A percentile compares a stretch with the other conserved stretches of the same genome.
phyloP scores from a whole-genome alignment of 2,329 filamentous ascomycete species.

The Colletotrichum gigasporum region DNA sequence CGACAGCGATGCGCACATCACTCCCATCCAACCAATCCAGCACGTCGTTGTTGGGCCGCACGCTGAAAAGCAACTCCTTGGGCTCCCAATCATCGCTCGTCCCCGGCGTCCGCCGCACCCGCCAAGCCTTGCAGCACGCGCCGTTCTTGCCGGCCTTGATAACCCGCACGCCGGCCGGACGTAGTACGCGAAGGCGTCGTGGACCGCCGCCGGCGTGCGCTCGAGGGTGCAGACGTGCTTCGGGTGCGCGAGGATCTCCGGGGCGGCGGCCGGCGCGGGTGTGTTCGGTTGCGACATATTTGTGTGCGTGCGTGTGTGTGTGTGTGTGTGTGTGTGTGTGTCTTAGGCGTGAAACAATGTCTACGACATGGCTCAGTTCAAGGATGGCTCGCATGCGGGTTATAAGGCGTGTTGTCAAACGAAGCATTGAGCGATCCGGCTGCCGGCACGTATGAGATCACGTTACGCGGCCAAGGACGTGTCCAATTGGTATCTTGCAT shows the following conservation, averaged over 20 bases:
- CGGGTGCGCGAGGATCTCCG: constrained; percentile 39
- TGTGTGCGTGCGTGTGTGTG: too few species aligned
- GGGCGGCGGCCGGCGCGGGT: constrained; percentile 19
- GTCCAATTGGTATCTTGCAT: too few species aligned
- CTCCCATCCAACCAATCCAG: constrained; percentile 45
- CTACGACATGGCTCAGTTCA: too few species aligned
- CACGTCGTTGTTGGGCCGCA: constrained; percentile 34
- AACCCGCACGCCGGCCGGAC: constrained; percentile 18
- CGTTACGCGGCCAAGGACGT: too few species aligned
- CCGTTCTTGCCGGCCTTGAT: constrained; percentile 15
- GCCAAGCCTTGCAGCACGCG: constrained; percentile 33
- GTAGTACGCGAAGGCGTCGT: constrained; percentile 43
- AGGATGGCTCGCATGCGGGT: too few species aligned
- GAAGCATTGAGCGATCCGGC: too few species aligned
- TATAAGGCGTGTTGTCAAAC: too few species aligned
- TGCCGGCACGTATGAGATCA: too few species aligned
- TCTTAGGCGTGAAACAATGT: too few species aligned
- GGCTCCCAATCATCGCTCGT: constrained; percentile 33
- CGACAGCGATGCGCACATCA: constrained; percentile 40
- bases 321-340: too few species aligned
- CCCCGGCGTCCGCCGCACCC: neutral
- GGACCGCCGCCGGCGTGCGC: constrained; percentile 40
- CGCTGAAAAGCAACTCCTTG: constrained; percentile 40
- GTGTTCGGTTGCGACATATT: too few species aligned
- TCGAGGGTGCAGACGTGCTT: constrained; percentile 46